A percentile compares a stretch with the other conserved stretches of the same genome.
phyloP scores from a whole-genome alignment of 257 asterid species.

The Buddleja alternifolia region DNA sequence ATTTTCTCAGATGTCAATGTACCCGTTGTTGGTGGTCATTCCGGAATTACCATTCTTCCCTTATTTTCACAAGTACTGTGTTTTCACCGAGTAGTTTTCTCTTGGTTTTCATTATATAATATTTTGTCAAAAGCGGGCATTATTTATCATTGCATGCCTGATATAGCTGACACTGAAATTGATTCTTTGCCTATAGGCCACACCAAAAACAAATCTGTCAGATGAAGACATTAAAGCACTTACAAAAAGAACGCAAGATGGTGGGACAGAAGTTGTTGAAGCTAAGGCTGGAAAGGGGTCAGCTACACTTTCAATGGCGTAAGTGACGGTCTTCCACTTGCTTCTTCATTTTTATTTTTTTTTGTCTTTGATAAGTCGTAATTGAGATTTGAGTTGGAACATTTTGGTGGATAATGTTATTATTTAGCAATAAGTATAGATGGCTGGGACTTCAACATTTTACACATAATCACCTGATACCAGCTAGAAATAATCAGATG shows the following conservation, averaged over 20 bases:
- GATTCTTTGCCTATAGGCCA: conserved; percentile 49
- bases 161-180: not conserved
- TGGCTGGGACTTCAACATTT: not conserved
- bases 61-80: conserved; percentile 77
- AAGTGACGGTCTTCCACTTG: conserved; percentile 36
- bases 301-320: conserved; percentile 99
- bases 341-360: not conserved
- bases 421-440: not conserved
- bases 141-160: not conserved
- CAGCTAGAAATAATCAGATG: not conserved
- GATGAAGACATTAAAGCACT: conserved; percentile 74
- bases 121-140: not conserved
- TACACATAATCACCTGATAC: not conserved
- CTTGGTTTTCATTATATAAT: not conserved
- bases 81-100: not conserved
- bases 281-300: conserved; percentile 99
- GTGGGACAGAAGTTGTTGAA: conserved; percentile 97
- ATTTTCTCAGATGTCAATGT: conserved; percentile 68
- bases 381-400: not conserved
- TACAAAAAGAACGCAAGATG: conserved; percentile 93
- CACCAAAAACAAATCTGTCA: conserved; percentile 76
- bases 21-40: conserved; percentile 96
- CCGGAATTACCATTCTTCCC: conserved; percentile 94
- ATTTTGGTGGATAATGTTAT: not conserved
- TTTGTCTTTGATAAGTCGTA: not conserved